These are phyloP conservation scores for Secale cereale DNA, from an alignment of 176 grass and related monocot genomes.

Conservation along the genomic window DNA sequence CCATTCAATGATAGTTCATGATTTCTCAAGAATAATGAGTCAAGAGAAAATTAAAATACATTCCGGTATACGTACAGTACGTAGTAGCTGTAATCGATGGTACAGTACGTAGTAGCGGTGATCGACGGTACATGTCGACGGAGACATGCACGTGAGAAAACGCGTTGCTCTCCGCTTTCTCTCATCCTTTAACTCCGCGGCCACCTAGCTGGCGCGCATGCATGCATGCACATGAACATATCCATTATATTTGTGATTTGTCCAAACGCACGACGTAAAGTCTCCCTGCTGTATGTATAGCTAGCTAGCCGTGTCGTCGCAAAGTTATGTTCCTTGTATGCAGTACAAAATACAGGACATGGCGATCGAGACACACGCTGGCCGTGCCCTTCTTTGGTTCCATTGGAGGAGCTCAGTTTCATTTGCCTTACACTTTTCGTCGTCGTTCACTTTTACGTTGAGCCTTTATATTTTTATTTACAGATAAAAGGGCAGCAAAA, in stretches of 20 bases:
- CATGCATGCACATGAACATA: background rate
- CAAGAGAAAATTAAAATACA: background rate
- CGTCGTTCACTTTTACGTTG: background rate
- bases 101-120: background rate
- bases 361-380: too few relatives aligned
- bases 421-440: too few relatives aligned
- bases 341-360: too few relatives aligned
- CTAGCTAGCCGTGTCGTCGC: too few relatives aligned
- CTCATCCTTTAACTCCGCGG: too few relatives aligned
- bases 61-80: too few relatives aligned
- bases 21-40: background rate
- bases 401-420: too few relatives aligned
- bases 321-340: too few relatives aligned
- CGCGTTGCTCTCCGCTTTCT: background rate
- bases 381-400: too few relatives aligned
- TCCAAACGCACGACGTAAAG: background rate
- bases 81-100: background rate
- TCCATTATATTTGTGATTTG: background rate
- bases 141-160: background rate
- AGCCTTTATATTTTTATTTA: background rate
- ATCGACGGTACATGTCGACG: too few relatives aligned
- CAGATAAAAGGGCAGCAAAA: background rate
- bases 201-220: too few relatives aligned
- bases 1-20: background rate
- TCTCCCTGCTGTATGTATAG: too few relatives aligned